Evolutionary conservation across 805 yeast species (phyloP), one percentile per base, ranked within the genome.

Genomic region (Saturnispora diversa): DNA sequence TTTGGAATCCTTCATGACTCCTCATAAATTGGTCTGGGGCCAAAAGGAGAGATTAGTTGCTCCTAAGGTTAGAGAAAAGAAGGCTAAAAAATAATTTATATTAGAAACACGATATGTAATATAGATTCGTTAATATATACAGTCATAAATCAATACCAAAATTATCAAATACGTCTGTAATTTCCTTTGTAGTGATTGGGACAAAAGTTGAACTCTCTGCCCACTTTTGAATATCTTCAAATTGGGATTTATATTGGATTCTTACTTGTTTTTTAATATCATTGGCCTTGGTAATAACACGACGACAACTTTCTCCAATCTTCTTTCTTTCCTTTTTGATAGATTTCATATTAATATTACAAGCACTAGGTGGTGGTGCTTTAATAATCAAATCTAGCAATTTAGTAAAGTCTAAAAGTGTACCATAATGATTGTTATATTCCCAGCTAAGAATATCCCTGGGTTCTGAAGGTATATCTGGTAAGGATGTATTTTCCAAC

Each of bases 1-100:
- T 4, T 65, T 86, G 39, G 75, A 72, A 42, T 56, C 71, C 44
- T 92, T 80, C 59, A 92, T 85, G 90, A 79, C 72, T 50, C 88
- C 92, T 37, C 94, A 94, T 55, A 74, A 78, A 58, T 74, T 87
- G 55, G 73, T 72, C 33, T 80, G 75, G 71, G 95, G 95, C 27
- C 60, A 68, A 41, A 73, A 74, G 59, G 83, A 80, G 63, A 75
- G 95, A 68, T 59, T 71, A 32, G 90, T 85, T 43, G 79, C 87
- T 9, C 71, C 70, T 12, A 83, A 82, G 62, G 72, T 65, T 46
- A 66, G 70, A 52, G 72, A 61, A 47, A 60, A 61, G 52, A 76
- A 42, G 17, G 54, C 50, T 30, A 55, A 50, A 50, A 54, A 53
- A 35, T 47, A 40, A 8, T 5, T 21, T 1, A 15, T 21, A 13